Percentiles rank a stretch among this genome's conserved stretches.
These are phyloP conservation scores for Suhomyces pyralidae DNA, from an alignment of 805 yeast genomes.

Conservation along the genomic window DNA sequence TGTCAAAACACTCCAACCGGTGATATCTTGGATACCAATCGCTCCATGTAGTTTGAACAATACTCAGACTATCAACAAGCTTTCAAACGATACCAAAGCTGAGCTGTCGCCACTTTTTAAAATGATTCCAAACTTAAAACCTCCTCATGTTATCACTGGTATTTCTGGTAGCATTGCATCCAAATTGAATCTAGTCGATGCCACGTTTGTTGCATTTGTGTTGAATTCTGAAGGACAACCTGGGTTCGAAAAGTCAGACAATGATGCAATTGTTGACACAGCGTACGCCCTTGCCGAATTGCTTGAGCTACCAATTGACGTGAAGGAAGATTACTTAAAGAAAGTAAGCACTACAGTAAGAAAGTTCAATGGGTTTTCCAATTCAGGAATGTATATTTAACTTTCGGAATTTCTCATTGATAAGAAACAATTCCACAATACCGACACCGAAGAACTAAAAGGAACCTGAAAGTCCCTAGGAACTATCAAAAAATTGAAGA, in stretches of 20 bases:
- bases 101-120: conserved; percentile 4
- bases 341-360: conserved; percentile 20
- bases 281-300: conserved; percentile 10
- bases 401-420: conserved; percentile 62
- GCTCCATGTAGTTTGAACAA: conserved; percentile 39
- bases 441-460: conserved; percentile 80
- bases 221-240: conserved; percentile 61
- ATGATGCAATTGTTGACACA: conserved; percentile 39
- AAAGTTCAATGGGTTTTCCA: conserved; percentile 21
- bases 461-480: conserved; percentile 83
- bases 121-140: conserved; percentile 35
- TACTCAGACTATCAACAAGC: conserved; percentile 23
- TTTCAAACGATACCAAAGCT: conserved; percentile 13
- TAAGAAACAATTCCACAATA: conserved; percentile 90
- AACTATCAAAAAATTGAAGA: conserved; percentile 66
- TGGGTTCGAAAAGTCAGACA: conserved; percentile 54
- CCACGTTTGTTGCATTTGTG: conserved; percentile 18
- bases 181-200: conserved; percentile 10
- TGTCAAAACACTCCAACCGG: conserved; percentile 10
- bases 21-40: conserved; percentile 25
- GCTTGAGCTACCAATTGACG: neutral
- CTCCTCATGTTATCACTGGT: conserved; percentile 65
- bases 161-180: conserved; percentile 46
- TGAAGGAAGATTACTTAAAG: conserved; percentile 9
- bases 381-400: conserved; percentile 25